These are phyloP conservation scores for Artomyces pyxidatus DNA, from an alignment of 768 basidiomycete species.

Conservation along the genomic window DNA sequence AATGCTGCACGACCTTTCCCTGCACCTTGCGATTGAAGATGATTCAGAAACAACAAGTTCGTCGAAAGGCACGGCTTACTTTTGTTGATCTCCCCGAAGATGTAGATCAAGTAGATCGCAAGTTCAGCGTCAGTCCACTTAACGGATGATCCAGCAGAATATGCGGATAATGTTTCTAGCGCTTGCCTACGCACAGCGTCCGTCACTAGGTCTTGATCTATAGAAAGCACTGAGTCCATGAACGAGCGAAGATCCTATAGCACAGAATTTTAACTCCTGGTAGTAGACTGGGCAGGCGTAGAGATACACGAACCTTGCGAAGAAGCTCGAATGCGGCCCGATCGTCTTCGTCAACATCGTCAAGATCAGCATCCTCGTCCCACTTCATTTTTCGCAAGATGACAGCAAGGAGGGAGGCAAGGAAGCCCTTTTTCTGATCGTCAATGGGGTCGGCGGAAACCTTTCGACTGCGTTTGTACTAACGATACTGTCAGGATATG, in stretches of 20 bases:
- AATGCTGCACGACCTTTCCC: conserved; percentile 83
- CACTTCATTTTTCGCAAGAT: conserved; percentile 87
- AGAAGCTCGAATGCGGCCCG: conserved; percentile 73
- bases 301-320: conserved; percentile 56
- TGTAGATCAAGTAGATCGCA: conserved; percentile 86
- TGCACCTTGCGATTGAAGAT: conserved; percentile 36
- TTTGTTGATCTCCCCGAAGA: conserved; percentile 91
- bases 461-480: conserved; percentile 79
- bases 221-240: conserved; percentile 77
- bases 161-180: conserved; percentile 64
- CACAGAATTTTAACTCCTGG: background rate
- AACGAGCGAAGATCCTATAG: conserved; percentile 74
- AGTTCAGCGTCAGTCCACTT: conserved; percentile 94
- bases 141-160: conserved; percentile 51
- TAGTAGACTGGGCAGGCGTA: background rate
- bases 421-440: conserved; percentile 63
- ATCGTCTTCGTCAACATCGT: conserved; percentile 87
- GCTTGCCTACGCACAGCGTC: conserved; percentile 67
- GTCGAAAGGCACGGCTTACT: conserved; percentile 37
- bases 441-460: conserved; percentile 54
- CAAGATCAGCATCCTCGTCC: conserved; percentile 70
- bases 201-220: conserved; percentile 83
- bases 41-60: background rate
- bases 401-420: conserved; percentile 68
- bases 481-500: background rate